Base-by-base conservation (phyloP, 768 basidiomycete species). In the Leccinum fibrillosum region DNA sequence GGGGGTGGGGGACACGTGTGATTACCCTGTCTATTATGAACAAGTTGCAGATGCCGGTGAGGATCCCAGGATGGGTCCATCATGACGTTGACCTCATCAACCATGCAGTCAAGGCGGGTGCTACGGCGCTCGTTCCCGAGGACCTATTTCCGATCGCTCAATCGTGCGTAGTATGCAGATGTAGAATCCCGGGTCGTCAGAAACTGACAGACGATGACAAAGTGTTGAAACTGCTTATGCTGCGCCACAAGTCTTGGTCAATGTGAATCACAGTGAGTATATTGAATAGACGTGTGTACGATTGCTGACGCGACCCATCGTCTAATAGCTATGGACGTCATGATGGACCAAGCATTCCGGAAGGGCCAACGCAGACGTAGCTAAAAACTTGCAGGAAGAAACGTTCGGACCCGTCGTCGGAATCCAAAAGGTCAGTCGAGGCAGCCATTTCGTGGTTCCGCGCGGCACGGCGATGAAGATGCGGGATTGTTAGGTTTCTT, bases 361-460 rank as follows among this genome's bases (percentile, higher is more conserved):
- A 47, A 30, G 19, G n/a, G 39, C 23, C 23, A 23, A 23, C 23
- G 17, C 7, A 6, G 8, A 30, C 11, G 55, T 6, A 3, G 34
- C 52, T 66, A 10, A 53, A 21, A 35, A 37, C 26, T 21, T 54
- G 10, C 59, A 90, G 86, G 86, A 89, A 73, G 91, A 94, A 74
- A 92, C 92, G 0, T 98, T 98, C 62, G 97, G 97, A 0, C 97
- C 97, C 0, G 82, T 97, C 6, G 78, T 98, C 28, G 95, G 94
- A 12, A 94, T 99, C 60, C 89, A 92, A 74, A 95, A 94, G 80
- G 94, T 92, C 5, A 56, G 69, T 55, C 49, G 2, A 34, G 10
- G 6, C 7, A 23, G 3, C 5, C 28, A 4, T 37, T 25, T n/a
- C 3, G 0, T 44, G 11, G 9, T 17, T 19, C 23, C 17, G 25